These are phyloP conservation scores for Microcera coccophila DNA, from an alignment of 2,329 filamentous ascomycete genomes.

Conservation along the genomic window DNA sequence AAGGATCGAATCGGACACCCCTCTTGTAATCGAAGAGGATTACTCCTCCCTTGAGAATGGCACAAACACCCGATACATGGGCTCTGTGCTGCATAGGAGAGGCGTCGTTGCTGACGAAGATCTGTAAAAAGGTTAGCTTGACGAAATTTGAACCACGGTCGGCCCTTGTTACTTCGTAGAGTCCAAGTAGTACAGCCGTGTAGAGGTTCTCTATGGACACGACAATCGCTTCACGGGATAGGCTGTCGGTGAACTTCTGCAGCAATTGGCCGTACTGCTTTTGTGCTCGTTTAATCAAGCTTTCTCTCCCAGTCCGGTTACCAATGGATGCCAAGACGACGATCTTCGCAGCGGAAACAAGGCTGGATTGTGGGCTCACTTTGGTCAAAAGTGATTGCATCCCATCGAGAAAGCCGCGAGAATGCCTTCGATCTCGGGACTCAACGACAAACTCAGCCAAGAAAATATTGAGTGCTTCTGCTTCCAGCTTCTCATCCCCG, in stretches of 20 bases:
- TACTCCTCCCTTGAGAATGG: neutral
- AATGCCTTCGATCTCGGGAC: neutral
- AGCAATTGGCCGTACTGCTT: neutral
- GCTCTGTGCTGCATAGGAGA: constrained; percentile 1
- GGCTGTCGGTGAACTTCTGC: neutral
- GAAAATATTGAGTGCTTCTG: neutral
- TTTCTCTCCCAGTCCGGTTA: neutral
- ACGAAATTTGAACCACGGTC: no score
- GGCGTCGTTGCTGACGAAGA: neutral
- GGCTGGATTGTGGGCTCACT: neutral
- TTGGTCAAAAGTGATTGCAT: neutral
- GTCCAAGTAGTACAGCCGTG: neutral
- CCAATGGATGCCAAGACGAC: neutral
- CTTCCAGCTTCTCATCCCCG: neutral
- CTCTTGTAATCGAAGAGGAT: neutral
- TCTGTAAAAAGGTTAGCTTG: neutral
- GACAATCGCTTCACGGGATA: neutral
- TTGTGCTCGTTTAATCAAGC: neutral
- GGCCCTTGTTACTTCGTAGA: neutral
- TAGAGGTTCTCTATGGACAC: neutral
- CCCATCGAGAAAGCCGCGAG: neutral
- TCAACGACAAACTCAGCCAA: constrained; percentile 1
- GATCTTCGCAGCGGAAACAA: neutral
- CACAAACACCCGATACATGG: neutral
- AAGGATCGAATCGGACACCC: neutral